Conservation (phyloP, 2,329 filamentous ascomycete species). For the Chaetomiaceae sp. region DNA sequence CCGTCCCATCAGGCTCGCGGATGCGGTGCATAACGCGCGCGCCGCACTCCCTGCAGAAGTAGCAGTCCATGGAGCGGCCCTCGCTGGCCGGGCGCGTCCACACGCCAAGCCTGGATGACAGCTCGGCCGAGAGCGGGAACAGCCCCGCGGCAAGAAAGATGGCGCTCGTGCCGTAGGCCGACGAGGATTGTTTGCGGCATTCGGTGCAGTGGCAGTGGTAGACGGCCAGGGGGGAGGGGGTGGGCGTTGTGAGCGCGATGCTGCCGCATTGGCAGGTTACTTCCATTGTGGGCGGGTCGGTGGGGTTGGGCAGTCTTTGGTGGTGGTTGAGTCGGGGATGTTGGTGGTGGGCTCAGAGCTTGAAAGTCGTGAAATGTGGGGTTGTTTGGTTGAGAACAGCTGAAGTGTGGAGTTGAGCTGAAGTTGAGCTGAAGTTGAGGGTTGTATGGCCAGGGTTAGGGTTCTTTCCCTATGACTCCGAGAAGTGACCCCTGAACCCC, state of each 20-base stretch:
- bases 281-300: slow-evolving; percentile 13
- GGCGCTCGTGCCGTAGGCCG: slow-evolving; percentile 36
- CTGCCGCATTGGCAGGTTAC: slow-evolving; percentile 32
- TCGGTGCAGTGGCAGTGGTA: slow-evolving; percentile 37
- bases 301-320: background rate
- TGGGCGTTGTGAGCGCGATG: slow-evolving; percentile 30
- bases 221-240: slow-evolving; percentile 25
- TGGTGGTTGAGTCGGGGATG: background rate
- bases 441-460: too few relatives aligned
- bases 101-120: slow-evolving; percentile 24
- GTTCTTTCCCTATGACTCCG: too few relatives aligned
- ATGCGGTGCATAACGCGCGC: slow-evolving; percentile 44
- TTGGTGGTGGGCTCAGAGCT: background rate
- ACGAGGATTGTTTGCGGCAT: slow-evolving; percentile 34
- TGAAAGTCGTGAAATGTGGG: background rate
- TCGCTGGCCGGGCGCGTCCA: slow-evolving; percentile 30
- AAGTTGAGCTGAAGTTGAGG: too few relatives aligned
- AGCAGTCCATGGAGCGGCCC: slow-evolving; percentile 33
- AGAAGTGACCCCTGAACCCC: background rate
- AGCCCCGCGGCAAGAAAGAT: slow-evolving; percentile 32
- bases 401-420: too few relatives aligned
- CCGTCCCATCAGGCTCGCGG: slow-evolving; percentile 34
- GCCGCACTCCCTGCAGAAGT: slow-evolving; percentile 34
- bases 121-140: slow-evolving; percentile 30
- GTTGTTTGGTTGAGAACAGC: too few relatives aligned